These are phyloP conservation scores for Lipomyces orientalis DNA, from an alignment of 805 yeast species.

Conservation along the genomic window DNA sequence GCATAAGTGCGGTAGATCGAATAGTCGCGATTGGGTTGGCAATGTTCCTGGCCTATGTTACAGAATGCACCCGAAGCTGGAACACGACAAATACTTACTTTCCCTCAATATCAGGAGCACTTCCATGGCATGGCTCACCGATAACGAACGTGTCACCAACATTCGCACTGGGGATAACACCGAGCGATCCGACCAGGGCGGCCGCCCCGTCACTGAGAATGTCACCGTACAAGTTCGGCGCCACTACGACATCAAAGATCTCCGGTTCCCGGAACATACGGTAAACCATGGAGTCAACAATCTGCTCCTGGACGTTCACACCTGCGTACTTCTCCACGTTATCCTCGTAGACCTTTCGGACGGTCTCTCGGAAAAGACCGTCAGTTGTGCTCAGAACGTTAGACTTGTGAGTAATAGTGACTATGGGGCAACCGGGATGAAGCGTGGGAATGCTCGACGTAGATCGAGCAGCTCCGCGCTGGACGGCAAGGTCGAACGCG, in stretches of 20 bases:
- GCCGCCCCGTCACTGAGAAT: conserved; percentile 98
- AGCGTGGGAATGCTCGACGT: conserved; percentile 47
- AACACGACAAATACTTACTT: conserved; percentile 60
- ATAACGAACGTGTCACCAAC: conserved; percentile 96
- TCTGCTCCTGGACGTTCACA: conserved; percentile 86
- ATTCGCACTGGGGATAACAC: conserved; percentile 97
- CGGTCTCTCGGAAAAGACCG: conserved; percentile 93
- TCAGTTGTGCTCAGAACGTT: conserved; percentile 91
- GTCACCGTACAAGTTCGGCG: conserved; percentile 98
- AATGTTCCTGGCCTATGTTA: conserved; percentile 37
- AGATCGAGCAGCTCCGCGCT: conserved; percentile 80
- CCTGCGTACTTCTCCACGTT: conserved; percentile 60
- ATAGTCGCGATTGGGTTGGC: conserved; percentile 98
- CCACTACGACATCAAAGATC: conserved; percentile 96
- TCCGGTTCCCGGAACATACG: conserved; percentile 98
- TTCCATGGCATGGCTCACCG: conserved; percentile 99
- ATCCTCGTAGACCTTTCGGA: conserved; percentile 60
- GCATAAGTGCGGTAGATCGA: conserved; percentile 95
- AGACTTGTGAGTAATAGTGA: conserved; percentile 95
- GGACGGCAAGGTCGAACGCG: conserved; percentile 90
- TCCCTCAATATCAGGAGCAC: conserved; percentile 99
- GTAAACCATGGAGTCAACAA: conserved; percentile 99
- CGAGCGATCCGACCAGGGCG: conserved; percentile 94
- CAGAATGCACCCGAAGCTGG: neutral
- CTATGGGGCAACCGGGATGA: conserved; percentile 65